Evolutionary conservation across 305 asterid species (phyloP).

Genomic region (Salvia sclarea): DNA sequence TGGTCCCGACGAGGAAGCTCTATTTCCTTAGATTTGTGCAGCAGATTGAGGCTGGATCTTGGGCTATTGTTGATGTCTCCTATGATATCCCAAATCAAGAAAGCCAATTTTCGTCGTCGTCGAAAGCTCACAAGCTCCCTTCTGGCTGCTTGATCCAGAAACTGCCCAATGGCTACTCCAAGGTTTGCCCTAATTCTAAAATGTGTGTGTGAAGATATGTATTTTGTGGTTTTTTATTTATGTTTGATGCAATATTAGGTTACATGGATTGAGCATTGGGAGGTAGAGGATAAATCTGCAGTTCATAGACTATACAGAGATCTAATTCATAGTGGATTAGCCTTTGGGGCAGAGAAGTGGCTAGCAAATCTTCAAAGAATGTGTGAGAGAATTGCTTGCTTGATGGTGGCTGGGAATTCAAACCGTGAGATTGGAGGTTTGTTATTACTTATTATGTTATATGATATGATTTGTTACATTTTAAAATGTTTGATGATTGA

Average conservation of each 20-base stretch:
- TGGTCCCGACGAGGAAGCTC: constrained; percentile 70
- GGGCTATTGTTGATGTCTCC: constrained; percentile 89
- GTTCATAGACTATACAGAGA: constrained; percentile 70
- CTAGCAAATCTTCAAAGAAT: constrained; percentile 68
- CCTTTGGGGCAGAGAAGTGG: constrained; percentile 96
- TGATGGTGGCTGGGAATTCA: constrained; percentile 59
- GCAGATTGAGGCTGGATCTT: constrained; percentile 78
- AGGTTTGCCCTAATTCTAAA: constrained; percentile 43
- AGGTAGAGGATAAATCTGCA: constrained; percentile 72
- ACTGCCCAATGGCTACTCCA: constrained; percentile 97
- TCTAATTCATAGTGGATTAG: constrained; percentile 72
- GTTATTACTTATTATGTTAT: no score
- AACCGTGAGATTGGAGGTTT: constrained; percentile 69
- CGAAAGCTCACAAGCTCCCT: constrained; percentile 68
- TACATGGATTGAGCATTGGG: constrained; percentile 94
- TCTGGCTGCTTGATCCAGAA: constrained; percentile 96
- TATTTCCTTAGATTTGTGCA: constrained; percentile 76
- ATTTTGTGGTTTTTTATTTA: not conserved
- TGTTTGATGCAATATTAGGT: constrained; percentile 43
- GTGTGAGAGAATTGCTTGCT: constrained; percentile 77
- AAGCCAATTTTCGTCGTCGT: constrained; percentile 49
- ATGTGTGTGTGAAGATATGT: no score
- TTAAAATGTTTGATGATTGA: not conserved
- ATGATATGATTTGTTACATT: no score
- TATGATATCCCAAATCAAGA: constrained; percentile 69